phyloP scores from a whole-genome alignment of 192 early-diverging fungal species.

The Coemansia sp. region DNA sequence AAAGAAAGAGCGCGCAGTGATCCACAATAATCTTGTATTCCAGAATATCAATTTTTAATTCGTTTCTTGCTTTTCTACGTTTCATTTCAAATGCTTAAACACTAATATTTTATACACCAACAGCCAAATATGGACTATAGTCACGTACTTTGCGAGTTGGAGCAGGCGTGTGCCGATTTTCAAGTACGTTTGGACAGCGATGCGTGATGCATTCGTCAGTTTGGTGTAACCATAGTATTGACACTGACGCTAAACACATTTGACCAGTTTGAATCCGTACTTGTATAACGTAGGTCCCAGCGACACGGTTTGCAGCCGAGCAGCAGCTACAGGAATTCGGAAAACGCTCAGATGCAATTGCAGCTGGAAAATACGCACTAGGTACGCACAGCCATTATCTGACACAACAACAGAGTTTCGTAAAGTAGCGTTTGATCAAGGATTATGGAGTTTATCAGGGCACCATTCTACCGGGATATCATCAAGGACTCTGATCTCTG shows the following conservation, averaged over 20 bases:
- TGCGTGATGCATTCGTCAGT: not conserved
- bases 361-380: conserved; percentile 36
- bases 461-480: not conserved
- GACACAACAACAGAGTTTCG: not conserved
- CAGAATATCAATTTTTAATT: not conserved
- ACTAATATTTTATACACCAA: no score
- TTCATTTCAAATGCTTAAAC: not conserved
- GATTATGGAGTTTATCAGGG: not conserved
- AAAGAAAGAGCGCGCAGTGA: not conserved
- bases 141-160: conserved; percentile 30
- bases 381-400: conserved; percentile 17
- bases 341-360: conserved; percentile 49
- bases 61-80: not conserved
- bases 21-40: not conserved
- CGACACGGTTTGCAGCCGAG: conserved; percentile 38
- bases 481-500: not conserved
- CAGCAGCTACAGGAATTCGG: conserved; percentile 38
- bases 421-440: not conserved
- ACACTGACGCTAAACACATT: not conserved
- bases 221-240: not conserved
- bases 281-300: conserved; percentile 34
- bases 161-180: conserved; percentile 50
- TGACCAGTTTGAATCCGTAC: not conserved
- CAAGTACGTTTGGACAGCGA: conserved; percentile 23
- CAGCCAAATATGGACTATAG: conserved; percentile 33